Evolutionary conservation across 768 basidiomycete species (phyloP), one percentile per base, ranked within the genome.

Genomic region (Auriscalpium orientale): DNA sequence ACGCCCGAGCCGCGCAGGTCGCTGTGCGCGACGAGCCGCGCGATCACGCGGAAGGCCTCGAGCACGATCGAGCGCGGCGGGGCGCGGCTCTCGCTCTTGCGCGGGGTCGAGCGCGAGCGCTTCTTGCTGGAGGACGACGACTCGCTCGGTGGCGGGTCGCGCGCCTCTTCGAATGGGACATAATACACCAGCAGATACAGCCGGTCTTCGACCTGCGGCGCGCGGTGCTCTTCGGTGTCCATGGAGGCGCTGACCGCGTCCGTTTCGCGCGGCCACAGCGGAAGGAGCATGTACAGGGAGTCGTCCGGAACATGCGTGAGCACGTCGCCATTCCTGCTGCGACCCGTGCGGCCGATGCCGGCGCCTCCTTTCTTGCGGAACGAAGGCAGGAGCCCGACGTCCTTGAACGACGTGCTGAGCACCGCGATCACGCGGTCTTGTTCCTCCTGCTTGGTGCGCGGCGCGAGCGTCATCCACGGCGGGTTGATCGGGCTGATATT

Each of bases 181-280:
- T 89, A 95, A 69, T 87, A 91, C 11, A 95, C 84, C 47, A 95
- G 76, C 35, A 94, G 74, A 63, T 87, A 92, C 55, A 80, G 79
- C 1, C 87, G 78, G 34, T 81, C 73, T 53, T 80, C 76, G 40
- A 79, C 66, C 1, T 79, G 49, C 70, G 28, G 64, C 64, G 47
- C 54, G 22, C n/a, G 53, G 13, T 15, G 62, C 49, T 48, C 66
- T 60, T 49, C 64, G 61, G 10, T 49, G 54, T 36, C 53, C 10
- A 34, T 52, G 53, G 60, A 54, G 13, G 64, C 58, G 53, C 65
- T 63, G 33, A 37, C 62, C 0, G 78, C 65, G 66, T 88, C 87
- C 1, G 81, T 87, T 61, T 87, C 85, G 16, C 84, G 79, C 9
- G 85, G 82, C 89, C 89, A 92, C n/a, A 92, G 74, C 15, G 90